phyloP scores from a whole-genome alignment of 192 early-diverging fungal species.

The Coemansia sp. region DNA sequence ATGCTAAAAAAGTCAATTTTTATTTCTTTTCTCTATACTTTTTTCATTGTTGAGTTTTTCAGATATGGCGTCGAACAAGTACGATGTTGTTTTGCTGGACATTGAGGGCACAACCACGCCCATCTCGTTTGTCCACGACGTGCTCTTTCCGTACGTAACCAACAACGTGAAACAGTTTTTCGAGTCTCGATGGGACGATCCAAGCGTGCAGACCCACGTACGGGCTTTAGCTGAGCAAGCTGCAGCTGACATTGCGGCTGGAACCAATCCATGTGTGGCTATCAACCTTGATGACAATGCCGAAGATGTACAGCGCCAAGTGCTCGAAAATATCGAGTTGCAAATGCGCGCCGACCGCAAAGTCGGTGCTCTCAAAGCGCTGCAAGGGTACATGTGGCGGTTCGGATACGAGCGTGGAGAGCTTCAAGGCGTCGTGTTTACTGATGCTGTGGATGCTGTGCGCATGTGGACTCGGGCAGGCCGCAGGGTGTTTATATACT shows the following conservation, averaged over 20 bases:
- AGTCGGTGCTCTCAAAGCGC: conserved; percentile 81
- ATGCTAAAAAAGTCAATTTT: background rate
- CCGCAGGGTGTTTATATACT: conserved; percentile 87
- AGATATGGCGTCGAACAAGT: conserved; percentile 5
- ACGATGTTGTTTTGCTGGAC: conserved; percentile 66
- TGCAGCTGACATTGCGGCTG: conserved; percentile 22
- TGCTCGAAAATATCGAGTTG: conserved; percentile 66
- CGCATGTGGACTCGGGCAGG: conserved; percentile 64
- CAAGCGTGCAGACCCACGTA: conserved; percentile 49
- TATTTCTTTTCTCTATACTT: background rate
- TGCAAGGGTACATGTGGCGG: conserved; percentile 97
- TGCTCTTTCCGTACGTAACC: conserved; percentile 86
- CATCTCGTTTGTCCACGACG: conserved; percentile 94
- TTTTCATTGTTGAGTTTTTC: background rate
- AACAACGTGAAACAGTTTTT: conserved; percentile 67
- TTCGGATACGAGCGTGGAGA: conserved; percentile 76
- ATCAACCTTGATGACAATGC: conserved; percentile 30
- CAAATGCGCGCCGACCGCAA: conserved; percentile 89
- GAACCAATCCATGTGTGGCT: conserved; percentile 6
- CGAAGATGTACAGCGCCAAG: conserved; percentile 19
- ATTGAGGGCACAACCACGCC: conserved; percentile 97
- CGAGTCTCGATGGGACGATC: conserved; percentile 55
- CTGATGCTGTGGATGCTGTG: conserved; percentile 82
- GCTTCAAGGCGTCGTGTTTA: conserved; percentile 76
- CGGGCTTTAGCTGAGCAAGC: conserved; percentile 59